Evolutionary conservation across 441 rosid species (phyloP).

Genomic region (Erysimum pusillum): DNA sequence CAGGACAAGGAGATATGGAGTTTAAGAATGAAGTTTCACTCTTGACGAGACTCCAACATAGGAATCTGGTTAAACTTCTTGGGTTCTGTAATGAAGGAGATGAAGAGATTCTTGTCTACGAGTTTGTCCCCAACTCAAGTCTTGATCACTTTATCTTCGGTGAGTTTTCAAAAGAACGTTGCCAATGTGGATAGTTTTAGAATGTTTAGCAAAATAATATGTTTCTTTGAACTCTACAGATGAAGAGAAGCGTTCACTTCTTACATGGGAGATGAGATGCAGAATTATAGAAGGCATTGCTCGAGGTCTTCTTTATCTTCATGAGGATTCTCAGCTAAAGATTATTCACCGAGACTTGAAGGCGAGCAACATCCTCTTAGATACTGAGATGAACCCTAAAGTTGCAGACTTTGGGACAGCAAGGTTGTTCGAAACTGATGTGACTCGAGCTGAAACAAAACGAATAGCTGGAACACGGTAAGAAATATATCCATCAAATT

Average conservation of each 20-base stretch:
- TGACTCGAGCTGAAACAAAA: constrained; percentile 43
- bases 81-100: not conserved
- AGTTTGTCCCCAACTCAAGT: constrained; percentile 57
- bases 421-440: constrained; percentile 42
- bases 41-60: no score
- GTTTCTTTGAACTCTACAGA: constrained; percentile 14
- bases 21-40: no score
- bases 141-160: constrained; percentile 58
- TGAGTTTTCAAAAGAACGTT: not conserved
- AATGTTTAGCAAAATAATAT: not conserved
- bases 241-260: constrained; percentile 31
- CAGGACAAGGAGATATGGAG: no score
- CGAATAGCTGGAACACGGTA: constrained; percentile 41
- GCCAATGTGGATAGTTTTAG: not conserved
- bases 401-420: constrained; percentile 50
- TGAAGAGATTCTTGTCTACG: constrained; percentile 62
- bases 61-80: no score
- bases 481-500: not conserved
- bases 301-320: constrained; percentile 41
- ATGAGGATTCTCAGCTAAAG: constrained; percentile 43
- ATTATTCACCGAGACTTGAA: constrained; percentile 45
- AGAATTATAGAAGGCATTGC: constrained; percentile 39
- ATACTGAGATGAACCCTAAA: constrained; percentile 46
- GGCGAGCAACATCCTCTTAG: constrained; percentile 42
- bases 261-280: constrained; percentile 37